Conservation (phyloP, 331 rosid species). For the Rosa hybrid region DNA sequence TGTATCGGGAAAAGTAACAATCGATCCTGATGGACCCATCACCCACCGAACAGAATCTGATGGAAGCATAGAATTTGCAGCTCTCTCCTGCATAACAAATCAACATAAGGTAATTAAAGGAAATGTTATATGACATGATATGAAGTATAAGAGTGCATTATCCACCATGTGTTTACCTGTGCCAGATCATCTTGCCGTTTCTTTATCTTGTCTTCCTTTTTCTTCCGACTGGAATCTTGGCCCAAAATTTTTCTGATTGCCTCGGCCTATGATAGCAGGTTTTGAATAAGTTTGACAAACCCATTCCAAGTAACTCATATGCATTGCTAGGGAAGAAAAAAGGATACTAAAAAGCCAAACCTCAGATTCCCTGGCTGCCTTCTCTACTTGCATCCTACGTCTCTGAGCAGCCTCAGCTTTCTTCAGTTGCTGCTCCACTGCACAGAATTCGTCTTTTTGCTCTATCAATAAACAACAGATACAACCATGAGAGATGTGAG, state of each 20-base stretch:
- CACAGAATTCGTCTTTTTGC: constrained; percentile 50
- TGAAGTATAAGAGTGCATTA: constrained; percentile 1
- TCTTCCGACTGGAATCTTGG: constrained; percentile 69
- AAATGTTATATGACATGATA: neutral
- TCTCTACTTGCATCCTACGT: constrained; percentile 63
- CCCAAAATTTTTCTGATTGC: constrained; percentile 73
- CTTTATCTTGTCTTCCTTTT: constrained; percentile 55
- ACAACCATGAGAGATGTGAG: constrained; percentile 14
- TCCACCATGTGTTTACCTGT: constrained; percentile 30
- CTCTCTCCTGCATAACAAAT: constrained; percentile 49
- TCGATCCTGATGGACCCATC: constrained; percentile 58
- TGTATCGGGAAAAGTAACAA: constrained; percentile 54
- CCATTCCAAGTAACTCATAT: neutral
- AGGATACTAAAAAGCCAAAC: constrained; percentile 23
- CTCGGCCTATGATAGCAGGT: constrained; percentile 43
- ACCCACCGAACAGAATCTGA: constrained; percentile 55
- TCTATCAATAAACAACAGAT: constrained; percentile 31
- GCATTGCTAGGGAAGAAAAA: neutral
- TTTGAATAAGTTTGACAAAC: constrained; percentile 9
- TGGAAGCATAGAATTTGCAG: constrained; percentile 42
- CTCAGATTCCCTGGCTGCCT: constrained; percentile 71
- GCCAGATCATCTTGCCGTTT: constrained; percentile 49
- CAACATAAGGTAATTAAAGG: constrained; percentile 11
- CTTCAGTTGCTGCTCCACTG: constrained; percentile 60
- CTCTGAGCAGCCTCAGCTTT: constrained; percentile 64